Conservation (phyloP, 1,284 basidiomycete species). For the Apiotrichum montevideense region DNA sequence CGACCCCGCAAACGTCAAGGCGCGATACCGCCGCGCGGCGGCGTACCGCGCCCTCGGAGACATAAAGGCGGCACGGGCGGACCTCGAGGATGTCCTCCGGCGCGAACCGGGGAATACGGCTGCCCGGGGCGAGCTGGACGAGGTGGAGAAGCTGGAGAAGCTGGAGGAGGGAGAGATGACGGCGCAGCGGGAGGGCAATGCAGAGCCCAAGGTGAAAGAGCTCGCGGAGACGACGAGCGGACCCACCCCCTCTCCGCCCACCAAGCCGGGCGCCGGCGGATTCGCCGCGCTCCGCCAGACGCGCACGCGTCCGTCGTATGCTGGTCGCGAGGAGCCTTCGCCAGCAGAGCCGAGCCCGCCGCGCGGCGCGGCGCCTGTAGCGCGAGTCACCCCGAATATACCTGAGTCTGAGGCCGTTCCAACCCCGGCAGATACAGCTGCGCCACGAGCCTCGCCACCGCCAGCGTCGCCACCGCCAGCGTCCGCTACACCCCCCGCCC, state of each 20-base stretch:
- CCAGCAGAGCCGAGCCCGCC: not conserved
- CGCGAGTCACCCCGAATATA: not conserved
- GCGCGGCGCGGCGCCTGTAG: not conserved
- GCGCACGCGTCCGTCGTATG: conserved; percentile 11
- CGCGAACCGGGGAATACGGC: conserved; percentile 27
- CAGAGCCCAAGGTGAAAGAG: too few species aligned
- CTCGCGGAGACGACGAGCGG: not conserved
- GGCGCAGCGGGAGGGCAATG: not conserved
- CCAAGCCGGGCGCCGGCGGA: not conserved
- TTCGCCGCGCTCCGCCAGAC: conserved; percentile 26
- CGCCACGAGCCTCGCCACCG: not conserved
- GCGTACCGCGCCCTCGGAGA: conserved; percentile 32
- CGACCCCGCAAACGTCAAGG: conserved; percentile 33
- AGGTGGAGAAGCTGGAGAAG: conserved; percentile 16
- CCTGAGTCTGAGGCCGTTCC: not conserved
- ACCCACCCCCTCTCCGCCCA: not conserved
- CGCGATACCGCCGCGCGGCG: conserved; percentile 39
- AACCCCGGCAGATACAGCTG: not conserved
- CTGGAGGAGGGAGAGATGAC: not conserved
- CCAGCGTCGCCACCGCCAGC: conserved; percentile 1
- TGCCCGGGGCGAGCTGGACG: conserved; percentile 30
- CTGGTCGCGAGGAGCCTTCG: not conserved
- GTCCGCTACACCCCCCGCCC: not conserved
- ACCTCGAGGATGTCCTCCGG: conserved; percentile 4
- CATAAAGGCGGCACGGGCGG: conserved; percentile 19